Evolutionary conservation across 1,284 basidiomycete genomes (phyloP).

Genomic region (Ustilago tritici): DNA sequence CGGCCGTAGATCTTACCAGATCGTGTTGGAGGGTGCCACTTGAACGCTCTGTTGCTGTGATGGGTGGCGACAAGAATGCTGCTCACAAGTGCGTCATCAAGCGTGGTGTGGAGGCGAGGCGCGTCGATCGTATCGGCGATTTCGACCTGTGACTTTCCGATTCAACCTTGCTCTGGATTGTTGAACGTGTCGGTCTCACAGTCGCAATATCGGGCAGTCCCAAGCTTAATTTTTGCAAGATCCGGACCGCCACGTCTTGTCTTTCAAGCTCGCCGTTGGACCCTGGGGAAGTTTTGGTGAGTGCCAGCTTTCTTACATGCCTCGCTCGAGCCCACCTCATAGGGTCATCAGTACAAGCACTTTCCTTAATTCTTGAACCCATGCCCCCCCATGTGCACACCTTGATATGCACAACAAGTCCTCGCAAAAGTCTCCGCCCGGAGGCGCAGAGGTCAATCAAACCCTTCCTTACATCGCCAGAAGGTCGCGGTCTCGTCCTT

Average conservation of each 20-base stretch:
- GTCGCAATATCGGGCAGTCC: not conserved
- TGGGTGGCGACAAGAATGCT: constrained; percentile 8
- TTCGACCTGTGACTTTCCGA: not conserved
- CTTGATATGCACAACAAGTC: constrained; percentile 33
- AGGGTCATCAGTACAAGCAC: not conserved
- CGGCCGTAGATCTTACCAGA: constrained; percentile 24
- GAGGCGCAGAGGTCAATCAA: constrained; percentile 36
- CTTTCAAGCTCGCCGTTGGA: not conserved
- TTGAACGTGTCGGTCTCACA: constrained; percentile 12
- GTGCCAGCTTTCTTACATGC: not conserved
- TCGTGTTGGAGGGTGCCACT: constrained; percentile 21
- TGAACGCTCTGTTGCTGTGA: constrained; percentile 2
- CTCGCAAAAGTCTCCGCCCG: constrained; percentile 38
- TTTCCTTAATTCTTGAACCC: not conserved
- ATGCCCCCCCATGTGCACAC: constrained; percentile 8
- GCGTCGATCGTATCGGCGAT: not conserved
- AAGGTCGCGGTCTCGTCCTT: constrained; percentile 31
- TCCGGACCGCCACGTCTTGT: constrained; percentile 7
- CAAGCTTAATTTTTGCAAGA: constrained; percentile 17
- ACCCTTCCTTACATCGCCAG: constrained; percentile 18
- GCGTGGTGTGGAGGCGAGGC: constrained; percentile 30
- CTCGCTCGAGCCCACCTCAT: constrained; percentile 9
- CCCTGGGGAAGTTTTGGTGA: constrained; percentile 11
- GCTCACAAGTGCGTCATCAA: constrained; percentile 38
- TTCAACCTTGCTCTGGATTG: not conserved